Base-by-base conservation (phyloP, 2,329 filamentous ascomycete genomes). In the Pseudogymnoascus sp. region DNA sequence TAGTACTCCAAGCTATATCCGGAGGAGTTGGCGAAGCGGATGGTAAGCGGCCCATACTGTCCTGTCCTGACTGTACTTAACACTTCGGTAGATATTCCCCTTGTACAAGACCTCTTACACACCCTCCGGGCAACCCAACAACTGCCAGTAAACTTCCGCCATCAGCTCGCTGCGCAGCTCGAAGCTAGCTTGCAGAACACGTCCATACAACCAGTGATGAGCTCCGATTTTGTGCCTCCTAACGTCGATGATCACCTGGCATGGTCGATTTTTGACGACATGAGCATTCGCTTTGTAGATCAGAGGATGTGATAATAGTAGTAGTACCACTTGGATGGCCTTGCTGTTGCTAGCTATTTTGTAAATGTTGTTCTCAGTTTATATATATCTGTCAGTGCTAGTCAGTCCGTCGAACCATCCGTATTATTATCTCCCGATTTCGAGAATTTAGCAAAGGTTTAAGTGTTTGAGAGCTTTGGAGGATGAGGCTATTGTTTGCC, bases 1-100 rank as follows among this genome's bases (percentile, higher is more conserved):
- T 78, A n/a, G 75, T 78, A 1, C 66, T 79, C 1, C 76, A 78
- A 63, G 77, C 73, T 2, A 69, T 77, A 2, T 74, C 78, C 63
- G 75, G 74, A 1, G 76, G 76, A 0, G 73, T 75, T 8, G 75
- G 75, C 0, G 75, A 78, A 60, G 64, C 69, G 2, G 74, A 76
- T 25, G 75, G 75, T 76, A 66, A 67, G 67, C 52, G 3, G 14
- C 8, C 25, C 35, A 31, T 11, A 35, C 18, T 25, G 59, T 45
- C 21, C 18, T 55, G 5, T 33, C 33, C 5, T 55, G 16, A 35
- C 49, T 11, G 37, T 59, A n/a, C 33, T 62, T 41, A 63, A 63
- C 23, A 9, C 18, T 35, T 5, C 4, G 23, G 3, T 35, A 69
- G 67, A 69, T 62, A 65, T 68, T 43, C 64, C 67, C 52, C 60